Conservation (phyloP, 805 yeast genomes). For the Cyberlindnera euphorbiiphila region DNA sequence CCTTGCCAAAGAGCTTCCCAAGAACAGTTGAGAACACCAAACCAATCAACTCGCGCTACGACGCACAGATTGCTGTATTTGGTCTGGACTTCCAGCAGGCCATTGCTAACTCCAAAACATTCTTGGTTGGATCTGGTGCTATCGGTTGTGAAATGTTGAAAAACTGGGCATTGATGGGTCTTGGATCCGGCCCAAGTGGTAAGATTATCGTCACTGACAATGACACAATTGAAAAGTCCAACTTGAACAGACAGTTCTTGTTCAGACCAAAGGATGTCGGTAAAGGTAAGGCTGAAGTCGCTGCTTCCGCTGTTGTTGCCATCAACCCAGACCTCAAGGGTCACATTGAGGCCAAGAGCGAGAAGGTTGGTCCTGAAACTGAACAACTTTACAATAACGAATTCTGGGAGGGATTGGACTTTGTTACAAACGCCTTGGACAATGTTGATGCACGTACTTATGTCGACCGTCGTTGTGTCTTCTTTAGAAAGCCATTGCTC, state of each 20-base stretch:
- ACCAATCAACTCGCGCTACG: constrained; percentile 82
- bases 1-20: constrained; percentile 65
- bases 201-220: constrained; percentile 83
- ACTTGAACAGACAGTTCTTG: constrained; percentile 92
- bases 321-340: constrained; percentile 86
- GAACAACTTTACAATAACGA: constrained; percentile 79
- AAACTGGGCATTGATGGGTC: constrained; percentile 96
- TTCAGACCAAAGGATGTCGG: constrained; percentile 96
- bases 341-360: constrained; percentile 70
- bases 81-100: constrained; percentile 74
- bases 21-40: constrained; percentile 69
- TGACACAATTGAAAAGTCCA: constrained; percentile 93
- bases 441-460: constrained; percentile 97
- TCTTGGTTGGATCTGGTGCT: constrained; percentile 96
- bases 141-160: constrained; percentile 98
- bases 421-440: constrained; percentile 95
- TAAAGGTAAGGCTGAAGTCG: constrained; percentile 81
- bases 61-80: constrained; percentile 92
- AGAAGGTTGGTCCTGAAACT: constrained; percentile 92
- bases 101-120: constrained; percentile 74
- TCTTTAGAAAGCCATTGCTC: constrained; percentile 82
- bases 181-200: constrained; percentile 90
- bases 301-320: constrained; percentile 73
- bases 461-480: constrained; percentile 95
- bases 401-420: constrained; percentile 81